phyloP scores from a whole-genome alignment of 2,329 filamentous ascomycete species.

The Epichloe bromicola region DNA sequence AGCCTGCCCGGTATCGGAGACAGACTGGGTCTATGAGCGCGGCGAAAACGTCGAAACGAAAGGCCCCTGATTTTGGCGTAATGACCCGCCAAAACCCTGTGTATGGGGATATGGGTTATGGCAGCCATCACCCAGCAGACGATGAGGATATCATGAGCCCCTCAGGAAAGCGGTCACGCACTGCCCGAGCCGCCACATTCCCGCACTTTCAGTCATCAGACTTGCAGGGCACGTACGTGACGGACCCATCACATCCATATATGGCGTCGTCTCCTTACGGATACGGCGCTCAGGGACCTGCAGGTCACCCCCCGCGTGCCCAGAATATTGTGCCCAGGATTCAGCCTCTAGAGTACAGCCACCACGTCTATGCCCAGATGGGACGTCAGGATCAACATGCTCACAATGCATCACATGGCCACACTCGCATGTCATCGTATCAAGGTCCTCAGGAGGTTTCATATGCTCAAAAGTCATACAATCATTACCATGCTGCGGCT shows the following conservation, averaged over 20 bases:
- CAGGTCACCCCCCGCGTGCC: conserved; percentile 8
- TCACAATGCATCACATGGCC: not conserved
- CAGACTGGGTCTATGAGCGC: conserved; percentile 8
- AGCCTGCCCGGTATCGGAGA: conserved; percentile 11
- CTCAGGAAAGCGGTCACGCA: conserved; percentile 13
- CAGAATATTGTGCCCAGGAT: conserved; percentile 13
- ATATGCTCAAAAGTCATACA: not conserved
- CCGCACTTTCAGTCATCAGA: conserved; percentile 1
- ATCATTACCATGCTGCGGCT: not conserved
- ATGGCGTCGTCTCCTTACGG: conserved; percentile 5
- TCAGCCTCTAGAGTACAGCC: conserved; percentile 10
- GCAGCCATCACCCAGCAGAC: conserved; percentile 1
- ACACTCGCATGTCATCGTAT: conserved; percentile 3
- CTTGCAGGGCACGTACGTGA: not conserved
- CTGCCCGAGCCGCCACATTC: conserved; percentile 4
- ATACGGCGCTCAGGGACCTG: not conserved
- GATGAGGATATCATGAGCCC: conserved; percentile 9
- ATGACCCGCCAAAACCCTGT: conserved; percentile 1
- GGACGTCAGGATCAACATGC: not conserved
- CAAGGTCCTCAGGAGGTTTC: not conserved
- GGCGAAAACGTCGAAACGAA: conserved; percentile 13
- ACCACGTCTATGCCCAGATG: not conserved
- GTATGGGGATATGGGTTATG: conserved; percentile 3
- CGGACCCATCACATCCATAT: conserved; percentile 2
- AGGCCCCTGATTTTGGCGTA: conserved; percentile 9